Conservation (phyloP, 768 basidiomycete species). For the Terana coerulea region DNA sequence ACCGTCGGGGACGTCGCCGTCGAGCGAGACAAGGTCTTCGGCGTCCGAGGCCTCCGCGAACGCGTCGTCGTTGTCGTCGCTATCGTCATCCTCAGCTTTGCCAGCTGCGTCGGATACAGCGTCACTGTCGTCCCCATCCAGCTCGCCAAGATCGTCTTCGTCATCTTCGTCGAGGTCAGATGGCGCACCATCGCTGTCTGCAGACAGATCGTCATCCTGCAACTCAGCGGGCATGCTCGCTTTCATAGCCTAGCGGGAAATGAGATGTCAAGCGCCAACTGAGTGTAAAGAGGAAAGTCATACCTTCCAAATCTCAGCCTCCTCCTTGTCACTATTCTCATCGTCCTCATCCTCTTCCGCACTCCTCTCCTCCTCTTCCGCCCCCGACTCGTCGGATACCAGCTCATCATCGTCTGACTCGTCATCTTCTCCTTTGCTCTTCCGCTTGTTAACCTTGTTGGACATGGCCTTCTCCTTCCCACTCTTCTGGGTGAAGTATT, state of each 20-base stretch:
- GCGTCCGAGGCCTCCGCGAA: slow-evolving; percentile 68
- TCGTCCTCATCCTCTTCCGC: slow-evolving; percentile 20
- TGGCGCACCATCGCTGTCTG: slow-evolving; percentile 27
- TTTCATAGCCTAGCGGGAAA: slow-evolving; percentile 71
- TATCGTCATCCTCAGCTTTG: slow-evolving; percentile 36
- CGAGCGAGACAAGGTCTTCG: slow-evolving; percentile 61
- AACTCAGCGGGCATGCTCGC: slow-evolving; percentile 66
- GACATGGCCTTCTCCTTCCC: slow-evolving; percentile 47
- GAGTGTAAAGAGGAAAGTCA: slow-evolving; percentile 5
- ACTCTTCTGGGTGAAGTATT: slow-evolving; percentile 76
- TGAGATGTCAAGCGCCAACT: not conserved
- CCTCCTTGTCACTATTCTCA: slow-evolving; percentile 46
- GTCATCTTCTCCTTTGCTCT: slow-evolving; percentile 34
- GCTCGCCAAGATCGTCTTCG: slow-evolving; percentile 23
- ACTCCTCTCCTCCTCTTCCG: slow-evolving; percentile 18
- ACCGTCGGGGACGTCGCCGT: slow-evolving; percentile 51
- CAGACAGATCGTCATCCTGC: slow-evolving; percentile 28
- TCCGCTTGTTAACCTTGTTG: slow-evolving; percentile 44
- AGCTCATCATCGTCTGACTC: slow-evolving; percentile 27
- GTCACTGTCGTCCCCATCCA: slow-evolving; percentile 29
- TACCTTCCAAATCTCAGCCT: slow-evolving; percentile 90
- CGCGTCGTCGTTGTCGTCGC: slow-evolving; percentile 40
- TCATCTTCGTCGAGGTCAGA: slow-evolving; percentile 24
- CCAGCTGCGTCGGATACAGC: slow-evolving; percentile 37
- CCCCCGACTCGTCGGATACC: slow-evolving; percentile 28